phyloP scores from a whole-genome alignment of 1,284 basidiomycete species.

The Ganoderma boninense region DNA sequence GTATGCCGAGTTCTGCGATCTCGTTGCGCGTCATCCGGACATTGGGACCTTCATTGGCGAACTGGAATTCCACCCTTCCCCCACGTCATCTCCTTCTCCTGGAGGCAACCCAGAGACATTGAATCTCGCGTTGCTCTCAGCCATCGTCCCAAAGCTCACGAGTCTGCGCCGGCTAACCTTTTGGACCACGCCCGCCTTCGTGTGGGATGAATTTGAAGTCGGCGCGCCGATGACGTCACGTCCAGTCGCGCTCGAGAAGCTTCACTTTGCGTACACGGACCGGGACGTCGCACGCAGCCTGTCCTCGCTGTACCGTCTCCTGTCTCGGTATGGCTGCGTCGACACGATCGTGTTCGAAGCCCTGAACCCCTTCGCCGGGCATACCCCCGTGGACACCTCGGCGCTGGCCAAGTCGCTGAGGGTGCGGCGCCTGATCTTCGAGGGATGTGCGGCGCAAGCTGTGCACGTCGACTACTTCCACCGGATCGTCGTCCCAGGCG shows the following conservation, averaged over 20 bases:
- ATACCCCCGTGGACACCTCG: not conserved
- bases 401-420: not conserved
- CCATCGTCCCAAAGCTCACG: not conserved
- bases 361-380: not conserved
- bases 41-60: not conserved
- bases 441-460: not conserved
- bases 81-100: not conserved
- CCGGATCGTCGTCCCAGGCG: not conserved
- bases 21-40: not conserved
- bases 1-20: not conserved
- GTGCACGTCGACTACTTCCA: constrained; percentile 5
- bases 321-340: not conserved
- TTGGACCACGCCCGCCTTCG: not conserved
- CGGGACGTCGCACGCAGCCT: not conserved
- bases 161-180: not conserved
- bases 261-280: not conserved
- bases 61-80: not conserved
- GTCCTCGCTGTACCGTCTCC: not conserved
- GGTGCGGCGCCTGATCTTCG: not conserved
- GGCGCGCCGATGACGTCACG: not conserved
- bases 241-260: not conserved
- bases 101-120: not conserved
- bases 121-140: not conserved
- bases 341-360: constrained; percentile 6
- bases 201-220: not conserved